Evolutionary conservation across 805 yeast species (phyloP).

Genomic region (Suhomyces sp.): DNA sequence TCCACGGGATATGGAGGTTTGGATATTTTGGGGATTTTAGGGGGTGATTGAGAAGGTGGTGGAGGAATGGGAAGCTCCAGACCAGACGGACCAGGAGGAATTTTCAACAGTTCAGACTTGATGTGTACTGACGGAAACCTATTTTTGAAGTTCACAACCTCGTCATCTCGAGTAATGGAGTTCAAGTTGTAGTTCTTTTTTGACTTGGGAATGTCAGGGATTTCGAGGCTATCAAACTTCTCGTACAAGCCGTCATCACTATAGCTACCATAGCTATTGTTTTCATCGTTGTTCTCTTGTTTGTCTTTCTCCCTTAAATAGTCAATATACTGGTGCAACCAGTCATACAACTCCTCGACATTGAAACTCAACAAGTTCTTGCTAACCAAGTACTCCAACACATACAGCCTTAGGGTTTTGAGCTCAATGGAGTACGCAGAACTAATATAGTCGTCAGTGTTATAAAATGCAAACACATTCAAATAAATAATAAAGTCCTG

Average conservation of each 20-base stretch:
- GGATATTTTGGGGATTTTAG: neutral
- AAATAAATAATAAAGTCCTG: conserved; percentile 41
- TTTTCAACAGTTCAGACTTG: too few relatives aligned
- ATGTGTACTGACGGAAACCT: conserved; percentile 7
- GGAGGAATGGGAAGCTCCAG: neutral
- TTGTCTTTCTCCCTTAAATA: conserved; percentile 24
- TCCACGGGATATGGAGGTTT: conserved; percentile 2
- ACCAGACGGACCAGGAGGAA: too few relatives aligned
- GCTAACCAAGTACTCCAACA: conserved; percentile 27
- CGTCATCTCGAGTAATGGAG: neutral
- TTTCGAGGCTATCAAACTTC: neutral
- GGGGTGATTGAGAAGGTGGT: conserved; percentile 1
- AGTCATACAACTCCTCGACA: conserved; percentile 31
- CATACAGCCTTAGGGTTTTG: conserved; percentile 18
- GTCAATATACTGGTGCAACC: conserved; percentile 40
- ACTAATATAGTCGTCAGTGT: conserved; percentile 25
- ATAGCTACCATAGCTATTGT: too few relatives aligned
- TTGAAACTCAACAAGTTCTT: conserved; percentile 32
- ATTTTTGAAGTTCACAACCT: conserved; percentile 3
- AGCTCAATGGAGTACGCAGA: conserved; percentile 20
- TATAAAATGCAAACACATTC: conserved; percentile 40
- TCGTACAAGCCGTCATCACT: neutral
- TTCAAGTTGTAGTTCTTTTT: conserved; percentile 1
- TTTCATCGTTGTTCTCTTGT: too few relatives aligned
- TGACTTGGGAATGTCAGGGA: conserved; percentile 1